Base-by-base conservation (phyloP, 129 eudicot species). In the Chrysanthemum makinoi region DNA sequence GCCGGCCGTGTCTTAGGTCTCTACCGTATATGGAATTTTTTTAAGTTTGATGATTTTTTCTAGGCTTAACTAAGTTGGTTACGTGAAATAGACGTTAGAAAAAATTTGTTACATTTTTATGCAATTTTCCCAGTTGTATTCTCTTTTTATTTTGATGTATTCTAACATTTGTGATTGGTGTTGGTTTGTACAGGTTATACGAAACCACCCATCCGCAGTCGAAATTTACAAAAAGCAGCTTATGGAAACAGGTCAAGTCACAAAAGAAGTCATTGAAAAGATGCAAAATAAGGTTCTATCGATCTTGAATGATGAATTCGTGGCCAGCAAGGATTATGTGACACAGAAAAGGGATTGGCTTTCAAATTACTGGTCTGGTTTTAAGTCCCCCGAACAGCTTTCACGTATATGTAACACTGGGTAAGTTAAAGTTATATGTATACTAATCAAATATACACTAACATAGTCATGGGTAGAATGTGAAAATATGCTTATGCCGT, bases 381-480 rank as follows among this genome's bases (percentile, higher is more conserved):
- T 85, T 63, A 88, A 88, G 83, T 86, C 91, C 53, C 96, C 91
- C 5, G 89, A 83, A 65, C 96, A 88, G 82, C 80, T 83, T 74
- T 88, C 96, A 39, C 90, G 96, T 22, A 74, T 88, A 66, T 86
- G 96, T 28, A 86, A 88, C 80, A 88, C 96, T 44, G 96, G 96
- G 91, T 88, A 83, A 49, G 53, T 49, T 49, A 60, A 51, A n/a
- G 33, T 15, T 68, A 54, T 19, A 10, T 49, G 13, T 49, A 14
- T 49, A 9, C 6, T 30, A 30, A 30, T 30, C 35, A 30, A 30
- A 30, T 30, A 30, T 30, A 30, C 35, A 30, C 35, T 30, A 30
- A 30, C 35, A 30, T 30, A 30, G 35, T 30, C 35, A 30, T 30
- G 35, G 35, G 35, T 30, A 30, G 35, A 30, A 4, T 30, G 6